These are phyloP conservation scores for Brettanomyces sp. DNA, from an alignment of 805 yeast species.

Conservation along the genomic window DNA sequence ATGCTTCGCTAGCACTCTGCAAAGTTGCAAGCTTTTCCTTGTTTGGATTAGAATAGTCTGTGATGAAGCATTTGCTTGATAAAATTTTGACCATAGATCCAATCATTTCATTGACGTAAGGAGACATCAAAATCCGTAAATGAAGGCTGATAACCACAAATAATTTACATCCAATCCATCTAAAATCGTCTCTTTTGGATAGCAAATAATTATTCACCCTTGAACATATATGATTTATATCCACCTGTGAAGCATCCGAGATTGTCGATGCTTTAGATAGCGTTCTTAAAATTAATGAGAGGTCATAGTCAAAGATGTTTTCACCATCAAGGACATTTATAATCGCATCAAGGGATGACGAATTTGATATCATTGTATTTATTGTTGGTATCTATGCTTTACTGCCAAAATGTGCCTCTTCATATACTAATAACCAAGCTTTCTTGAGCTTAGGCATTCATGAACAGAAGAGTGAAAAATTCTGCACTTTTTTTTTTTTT, in stretches of 20 bases:
- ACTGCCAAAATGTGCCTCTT: not conserved
- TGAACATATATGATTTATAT: conserved; percentile 40
- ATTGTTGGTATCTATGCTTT: not conserved
- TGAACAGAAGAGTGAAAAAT: too few relatives aligned
- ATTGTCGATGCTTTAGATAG: conserved; percentile 24
- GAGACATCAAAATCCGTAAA: conserved; percentile 29
- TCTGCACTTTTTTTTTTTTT: too few relatives aligned
- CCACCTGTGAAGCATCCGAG: conserved; percentile 36
- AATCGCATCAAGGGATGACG: conserved; percentile 12
- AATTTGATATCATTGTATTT: not conserved
- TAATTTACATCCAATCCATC: conserved; percentile 55
- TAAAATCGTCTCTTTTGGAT: conserved; percentile 33
- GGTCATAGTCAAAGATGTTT: conserved; percentile 13
- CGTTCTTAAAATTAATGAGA: conserved; percentile 14
- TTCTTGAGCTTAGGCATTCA: too few relatives aligned
- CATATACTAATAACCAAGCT: not conserved
- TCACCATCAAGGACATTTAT: conserved; percentile 20
- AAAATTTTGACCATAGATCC: conserved; percentile 32
- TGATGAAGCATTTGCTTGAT: conserved; percentile 27
- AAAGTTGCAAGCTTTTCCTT: conserved; percentile 18
- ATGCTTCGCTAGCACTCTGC: conserved; percentile 30
- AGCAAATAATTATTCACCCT: conserved; percentile 33
- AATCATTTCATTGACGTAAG: conserved; percentile 32
- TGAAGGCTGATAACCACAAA: conserved; percentile 31
- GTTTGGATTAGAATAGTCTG: conserved; percentile 20